A percentile compares a stretch with the other conserved stretches of the same genome.
Evolutionary conservation across 768 basidiomycete genomes (phyloP).

Genomic region (Wakefieldia striispora): DNA sequence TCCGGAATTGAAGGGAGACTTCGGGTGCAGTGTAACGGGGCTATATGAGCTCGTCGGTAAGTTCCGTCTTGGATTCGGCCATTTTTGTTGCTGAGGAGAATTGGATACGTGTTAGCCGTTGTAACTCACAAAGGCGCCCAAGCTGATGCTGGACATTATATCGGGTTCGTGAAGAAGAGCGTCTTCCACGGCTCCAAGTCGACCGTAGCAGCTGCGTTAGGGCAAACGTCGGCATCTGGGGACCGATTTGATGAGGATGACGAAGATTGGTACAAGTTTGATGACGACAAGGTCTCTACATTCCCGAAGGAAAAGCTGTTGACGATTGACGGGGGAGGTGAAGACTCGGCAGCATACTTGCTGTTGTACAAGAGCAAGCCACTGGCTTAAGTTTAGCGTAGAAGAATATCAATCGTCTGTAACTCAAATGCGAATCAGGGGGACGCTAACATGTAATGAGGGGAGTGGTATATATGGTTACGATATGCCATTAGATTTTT

Average conservation of each 20-base stretch:
- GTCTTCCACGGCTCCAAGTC: constrained; percentile 47
- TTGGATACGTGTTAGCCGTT: constrained; percentile 56
- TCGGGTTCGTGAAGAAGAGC: constrained; percentile 84
- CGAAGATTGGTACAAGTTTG: constrained; percentile 94
- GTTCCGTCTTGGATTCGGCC: constrained; percentile 26
- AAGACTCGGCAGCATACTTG: constrained; percentile 89
- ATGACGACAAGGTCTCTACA: constrained; percentile 89
- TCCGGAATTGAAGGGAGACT: constrained; percentile 59
- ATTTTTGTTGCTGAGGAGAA: background rate
- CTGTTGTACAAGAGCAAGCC: constrained; percentile 75
- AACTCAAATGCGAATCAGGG: constrained; percentile 6
- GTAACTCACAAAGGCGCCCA: constrained; percentile 96
- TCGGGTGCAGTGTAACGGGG: constrained; percentile 74
- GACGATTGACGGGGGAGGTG: constrained; percentile 87
- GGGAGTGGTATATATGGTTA: constrained; percentile 15
- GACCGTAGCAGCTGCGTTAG: background rate
- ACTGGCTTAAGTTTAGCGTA: constrained; percentile 28
- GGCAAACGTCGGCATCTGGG: constrained; percentile 11
- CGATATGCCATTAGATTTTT: constrained; percentile 26
- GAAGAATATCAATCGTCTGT: constrained; percentile 17
- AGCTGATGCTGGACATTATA: constrained; percentile 95
- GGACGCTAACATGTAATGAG: constrained; percentile 5
- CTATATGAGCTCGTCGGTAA: constrained; percentile 89
- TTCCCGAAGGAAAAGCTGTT: constrained; percentile 84
- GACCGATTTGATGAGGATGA: constrained; percentile 49